Conservation (phyloP, 2,329 filamentous ascomycete species). For the Tolypocladium guangdongense region DNA sequence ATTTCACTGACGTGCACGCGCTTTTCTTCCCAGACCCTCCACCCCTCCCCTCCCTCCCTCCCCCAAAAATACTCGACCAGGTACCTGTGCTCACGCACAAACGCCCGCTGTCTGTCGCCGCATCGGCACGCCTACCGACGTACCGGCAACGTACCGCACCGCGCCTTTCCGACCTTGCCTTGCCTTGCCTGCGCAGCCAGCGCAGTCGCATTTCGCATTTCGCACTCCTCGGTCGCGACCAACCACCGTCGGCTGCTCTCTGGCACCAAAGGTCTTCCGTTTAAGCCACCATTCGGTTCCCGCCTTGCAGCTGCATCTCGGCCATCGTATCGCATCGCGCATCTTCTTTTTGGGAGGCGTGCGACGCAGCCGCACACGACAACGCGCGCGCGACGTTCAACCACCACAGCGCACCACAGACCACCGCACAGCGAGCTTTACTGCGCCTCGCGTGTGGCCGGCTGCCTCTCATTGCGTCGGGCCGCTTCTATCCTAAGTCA, state of each 20-base stretch:
- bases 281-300: neutral
- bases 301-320: neutral
- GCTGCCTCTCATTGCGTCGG: neutral
- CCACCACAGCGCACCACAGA: neutral
- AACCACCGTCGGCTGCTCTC: constrained; percentile 2
- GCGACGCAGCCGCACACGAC: neutral
- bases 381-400: neutral
- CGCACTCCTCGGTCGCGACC: constrained; percentile 5
- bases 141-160: neutral
- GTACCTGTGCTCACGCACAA: constrained; percentile 1
- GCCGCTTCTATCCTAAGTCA: neutral
- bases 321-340: neutral
- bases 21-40: constrained; percentile 31
- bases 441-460: neutral
- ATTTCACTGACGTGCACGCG: constrained; percentile 35
- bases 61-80: constrained; percentile 10
- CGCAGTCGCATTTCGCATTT: constrained; percentile 1
- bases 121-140: neutral
- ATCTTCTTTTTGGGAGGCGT: neutral
- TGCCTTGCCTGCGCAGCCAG: neutral
- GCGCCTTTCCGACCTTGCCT: neutral
- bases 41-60: constrained; percentile 11
- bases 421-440: neutral
- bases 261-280: neutral
- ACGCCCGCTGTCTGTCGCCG: neutral